Percentiles rank a stretch among this genome's conserved stretches.
Conservation (phyloP, 2,329 filamentous ascomycete genomes). For the Reticulascus tulasneorum region DNA sequence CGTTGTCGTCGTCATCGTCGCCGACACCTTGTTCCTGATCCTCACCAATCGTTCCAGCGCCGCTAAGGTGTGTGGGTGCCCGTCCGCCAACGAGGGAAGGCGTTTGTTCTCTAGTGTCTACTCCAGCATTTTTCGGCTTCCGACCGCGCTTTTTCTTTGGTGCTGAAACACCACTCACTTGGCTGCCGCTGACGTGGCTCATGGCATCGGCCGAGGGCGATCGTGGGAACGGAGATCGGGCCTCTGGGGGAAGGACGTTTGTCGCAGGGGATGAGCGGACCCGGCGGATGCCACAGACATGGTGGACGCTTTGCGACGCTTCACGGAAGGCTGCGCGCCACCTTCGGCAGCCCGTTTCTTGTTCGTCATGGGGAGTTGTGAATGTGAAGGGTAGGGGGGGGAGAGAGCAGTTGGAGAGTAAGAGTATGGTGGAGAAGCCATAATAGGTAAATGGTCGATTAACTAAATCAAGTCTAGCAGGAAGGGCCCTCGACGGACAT, state of each 20-base stretch:
- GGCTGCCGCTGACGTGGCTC: constrained; percentile 59
- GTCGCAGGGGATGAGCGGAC: constrained; percentile 67
- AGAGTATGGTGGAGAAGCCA: constrained; percentile 54
- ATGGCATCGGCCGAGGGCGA: constrained; percentile 63
- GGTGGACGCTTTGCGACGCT: constrained; percentile 68
- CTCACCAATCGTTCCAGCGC: constrained; percentile 31
- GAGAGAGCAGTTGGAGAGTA: constrained; percentile 51
- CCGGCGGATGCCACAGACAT: constrained; percentile 49
- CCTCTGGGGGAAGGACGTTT: constrained; percentile 76
- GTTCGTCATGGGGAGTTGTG: constrained; percentile 43
- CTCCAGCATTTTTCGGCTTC: constrained; percentile 55
- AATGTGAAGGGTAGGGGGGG: constrained; percentile 48
- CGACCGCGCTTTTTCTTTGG: constrained; percentile 58
- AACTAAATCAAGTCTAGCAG: no score
- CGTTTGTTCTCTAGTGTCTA: constrained; percentile 38
- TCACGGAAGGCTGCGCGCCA: constrained; percentile 46
- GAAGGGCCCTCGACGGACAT: no score
- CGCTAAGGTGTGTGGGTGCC: constrained; percentile 39
- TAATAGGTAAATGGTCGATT: no score
- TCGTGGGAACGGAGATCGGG: constrained; percentile 51
- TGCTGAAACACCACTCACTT: constrained; percentile 40
- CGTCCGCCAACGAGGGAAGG: constrained; percentile 38
- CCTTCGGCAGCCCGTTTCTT: constrained; percentile 63
- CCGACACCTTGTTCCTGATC: constrained; percentile 50
- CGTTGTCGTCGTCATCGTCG: constrained; percentile 50